Evolutionary conservation across 129 eudicot species (phyloP).

Genomic region (Smallanthus sonchifolius): DNA sequence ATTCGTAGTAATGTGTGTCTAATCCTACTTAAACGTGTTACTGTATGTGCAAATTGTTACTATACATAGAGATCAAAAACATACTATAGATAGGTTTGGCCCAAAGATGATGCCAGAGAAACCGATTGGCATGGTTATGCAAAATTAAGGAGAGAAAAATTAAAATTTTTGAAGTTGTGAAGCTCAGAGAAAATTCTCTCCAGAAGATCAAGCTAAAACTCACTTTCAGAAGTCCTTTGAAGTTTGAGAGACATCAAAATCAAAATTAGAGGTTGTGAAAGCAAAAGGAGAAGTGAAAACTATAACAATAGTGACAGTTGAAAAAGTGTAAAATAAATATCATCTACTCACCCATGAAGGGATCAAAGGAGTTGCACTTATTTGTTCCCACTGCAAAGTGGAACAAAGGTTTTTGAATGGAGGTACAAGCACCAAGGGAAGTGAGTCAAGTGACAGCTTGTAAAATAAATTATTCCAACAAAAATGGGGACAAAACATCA

Average conservation of each 20-base stretch:
- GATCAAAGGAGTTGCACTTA: background rate
- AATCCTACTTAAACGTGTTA: background rate
- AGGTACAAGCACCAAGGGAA: background rate
- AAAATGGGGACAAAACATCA: background rate
- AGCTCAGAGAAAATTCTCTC: background rate
- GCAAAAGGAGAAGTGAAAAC: background rate
- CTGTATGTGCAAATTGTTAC: background rate
- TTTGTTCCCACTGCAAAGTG: background rate
- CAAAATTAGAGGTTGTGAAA: background rate
- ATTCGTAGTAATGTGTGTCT: background rate
- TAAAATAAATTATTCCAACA: background rate
- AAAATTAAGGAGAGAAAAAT: background rate
- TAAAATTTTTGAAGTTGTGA: background rate
- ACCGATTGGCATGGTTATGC: background rate
- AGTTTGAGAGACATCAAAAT: background rate
- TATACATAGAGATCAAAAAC: background rate
- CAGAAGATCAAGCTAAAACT: background rate
- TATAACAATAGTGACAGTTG: background rate
- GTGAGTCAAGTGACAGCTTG: background rate
- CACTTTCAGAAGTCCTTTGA: background rate
- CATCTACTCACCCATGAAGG: background rate
- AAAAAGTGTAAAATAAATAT: background rate
- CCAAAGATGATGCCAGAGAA: background rate
- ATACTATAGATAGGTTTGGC: background rate
- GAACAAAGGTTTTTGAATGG: background rate